phyloP scores from a whole-genome alignment of 2,329 filamentous ascomycete species.

The Epichloe amarillans region DNA sequence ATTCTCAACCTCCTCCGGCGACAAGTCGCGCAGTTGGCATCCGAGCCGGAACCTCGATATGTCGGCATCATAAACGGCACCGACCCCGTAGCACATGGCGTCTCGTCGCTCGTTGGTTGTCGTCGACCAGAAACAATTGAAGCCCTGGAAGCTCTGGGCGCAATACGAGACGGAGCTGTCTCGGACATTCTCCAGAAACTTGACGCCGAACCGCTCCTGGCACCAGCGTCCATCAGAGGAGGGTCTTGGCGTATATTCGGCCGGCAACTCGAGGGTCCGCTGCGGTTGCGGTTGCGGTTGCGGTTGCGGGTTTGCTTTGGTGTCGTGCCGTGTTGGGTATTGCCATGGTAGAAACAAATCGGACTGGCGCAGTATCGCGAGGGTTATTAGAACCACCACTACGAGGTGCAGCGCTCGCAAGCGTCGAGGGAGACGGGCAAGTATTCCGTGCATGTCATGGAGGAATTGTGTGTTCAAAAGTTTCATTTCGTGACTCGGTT shows the following conservation, averaged over 20 bases:
- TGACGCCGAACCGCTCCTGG: too few species aligned
- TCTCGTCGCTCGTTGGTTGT: constrained; percentile 1
- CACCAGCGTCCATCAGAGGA: too few species aligned
- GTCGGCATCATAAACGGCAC: constrained; percentile 1
- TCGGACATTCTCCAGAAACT: too few species aligned
- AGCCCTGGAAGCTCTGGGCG: constrained; percentile 9
- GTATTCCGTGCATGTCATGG: not conserved
- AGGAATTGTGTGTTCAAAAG: too few species aligned
- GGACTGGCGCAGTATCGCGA: not conserved
- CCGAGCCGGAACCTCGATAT: not conserved
- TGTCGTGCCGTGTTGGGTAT: not conserved
- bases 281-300: too few species aligned
- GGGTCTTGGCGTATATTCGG: too few species aligned
- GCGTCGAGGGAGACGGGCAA: not conserved
- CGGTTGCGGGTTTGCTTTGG: not conserved
- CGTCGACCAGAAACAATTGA: constrained; percentile 9
- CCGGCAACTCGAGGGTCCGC: too few species aligned
- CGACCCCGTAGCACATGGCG: constrained; percentile 3
- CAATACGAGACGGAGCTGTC: constrained; percentile 11
- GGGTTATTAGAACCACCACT: not conserved
- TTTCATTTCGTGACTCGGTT: not conserved
- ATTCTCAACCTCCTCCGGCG: not conserved
- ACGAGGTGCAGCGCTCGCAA: not conserved
- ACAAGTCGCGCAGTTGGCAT: not conserved
- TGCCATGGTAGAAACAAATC: not conserved